Base-by-base conservation (phyloP, 305 asterid species). In the Fraxinus sp. region DNA sequence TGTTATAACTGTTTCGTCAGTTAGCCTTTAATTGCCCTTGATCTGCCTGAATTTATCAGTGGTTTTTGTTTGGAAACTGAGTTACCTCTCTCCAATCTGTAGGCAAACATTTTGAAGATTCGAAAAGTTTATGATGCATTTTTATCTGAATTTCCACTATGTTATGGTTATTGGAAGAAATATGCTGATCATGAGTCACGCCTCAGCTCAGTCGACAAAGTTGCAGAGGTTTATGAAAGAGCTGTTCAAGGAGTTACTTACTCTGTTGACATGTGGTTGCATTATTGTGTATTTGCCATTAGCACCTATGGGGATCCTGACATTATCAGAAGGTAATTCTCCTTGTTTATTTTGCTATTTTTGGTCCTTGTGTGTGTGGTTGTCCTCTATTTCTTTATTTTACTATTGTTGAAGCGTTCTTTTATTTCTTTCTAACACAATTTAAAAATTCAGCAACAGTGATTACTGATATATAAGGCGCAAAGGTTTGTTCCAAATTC, bases 121-220 rank as follows among this genome's bases (percentile, higher is more conserved):
- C 91, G 89, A 55, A 97, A 91, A 88, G 98, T 93, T 59, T 97
- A 97, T 88, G 98, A 97, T 90, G 83, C 96, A 8, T 97, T 97
- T 86, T 88, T 97, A 81, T 92, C 92, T 30, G 98, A 97, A 87
- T 97, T 97, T 88, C 99, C 99, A 71, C 83, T 97, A 72, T 97
- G 99, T 86, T 97, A 97, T 82, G 99, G 98, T 77, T 97, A 97
- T 88, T 97, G 99, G 99, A 97, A 97, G 92, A 97, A 97, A 86
- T 97, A 93, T 86, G 98, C 98, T 75, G 99, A 97, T 87, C 98
- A 97, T 22, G 99, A 95, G 90, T 95, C 96, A 39, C 94, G 97
- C 22, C 91, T 97, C 77, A 92, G 98, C 84, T 89, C 96, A 32
- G 81, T 85, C 76, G 98, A 97, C 86, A 94, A 92, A 88, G 98